Base-by-base conservation (phyloP, 1,139 yeast genomes). In the Diutina scorzettiae region DNA sequence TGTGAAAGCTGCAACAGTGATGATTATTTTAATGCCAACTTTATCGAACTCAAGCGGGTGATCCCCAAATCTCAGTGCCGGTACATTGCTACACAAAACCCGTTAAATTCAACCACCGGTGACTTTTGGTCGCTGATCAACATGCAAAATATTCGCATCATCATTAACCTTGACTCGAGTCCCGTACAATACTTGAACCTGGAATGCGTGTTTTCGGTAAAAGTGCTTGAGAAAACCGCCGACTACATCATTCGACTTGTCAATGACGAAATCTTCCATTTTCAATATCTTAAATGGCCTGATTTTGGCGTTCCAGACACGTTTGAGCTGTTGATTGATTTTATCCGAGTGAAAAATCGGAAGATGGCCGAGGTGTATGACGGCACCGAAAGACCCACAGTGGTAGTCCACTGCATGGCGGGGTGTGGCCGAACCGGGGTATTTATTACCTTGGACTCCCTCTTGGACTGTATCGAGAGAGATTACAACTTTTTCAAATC, bases 241-340 rank as follows among this genome's bases (percentile, higher is more conserved):
- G 27, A 19, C 17, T 23, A 14, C 28, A 16, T 34, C 17, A 23
- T 34, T 9, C 27, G 28, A 4, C n/a, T 34, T 18, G 16, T 34
- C 24, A 34, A 34, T 23, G 39, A 23, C 6, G 39, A 34, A 14
- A 34, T 85, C 3, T 67, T 69, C 44, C 95, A 85, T 51, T 59
- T 86, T 33, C 91, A 84, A 47, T 81, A 75, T 57, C 69, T 72
- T 8, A 69, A 71, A 31, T 86, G 95, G 96, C 83, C 94, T 1
- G 96, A 85, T 59, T 73, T 82, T 45, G 91, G 91, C 7, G 71
- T 78, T 1, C 83, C 89, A 1, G 66, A 69, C 8, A 62, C 70
- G 48, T 69, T 74, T 21, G 57, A 61, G 2, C 76, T 77, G 33
- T 59, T 84, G 19, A 50, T 82, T 14, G 64, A 70, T 3, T 60